Evolutionary conservation across 441 rosid genomes (phyloP), one percentile per base, ranked within the genome.

Genomic region (Croton setiger): DNA sequence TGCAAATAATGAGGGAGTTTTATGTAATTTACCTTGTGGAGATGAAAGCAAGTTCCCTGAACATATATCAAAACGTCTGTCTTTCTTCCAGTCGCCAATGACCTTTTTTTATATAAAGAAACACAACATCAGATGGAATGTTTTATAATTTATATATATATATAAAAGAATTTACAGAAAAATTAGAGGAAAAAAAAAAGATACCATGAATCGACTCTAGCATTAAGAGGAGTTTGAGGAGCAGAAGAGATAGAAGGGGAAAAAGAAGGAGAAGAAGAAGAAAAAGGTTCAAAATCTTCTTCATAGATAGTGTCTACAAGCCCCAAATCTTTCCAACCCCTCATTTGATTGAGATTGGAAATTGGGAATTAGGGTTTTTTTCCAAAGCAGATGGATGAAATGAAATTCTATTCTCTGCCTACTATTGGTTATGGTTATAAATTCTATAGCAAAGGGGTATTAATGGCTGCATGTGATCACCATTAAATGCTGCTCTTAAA

Each of bases 251-350:
- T 66, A 44, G 82, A 74, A 2, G 79, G 56, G 41, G 83, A 80
- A 67, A 74, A 72, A 41, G 82, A 70, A 53, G 74, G 63, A 9
- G 85, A 69, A 6, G 85, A 79, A 48, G 77, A n/a, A n/a, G 81
- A 70, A 63, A 68, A 53, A 13, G 72, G 78, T 60, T 84, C 86
- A 37, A 62, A 67, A 64, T 90, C 98, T 74, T 90, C 98, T 58
- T 90, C 98, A 31, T 93, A 83, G 31, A 93, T 93, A 21, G 98
- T 93, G 37, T 88, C 91, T 1, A 87, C 96, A 10, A 80, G 78
- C 37, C 96, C 92, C 54, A 90, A 64, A 61, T 77, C 83, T 60
- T 76, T 74, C 88, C 89, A 85, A 52, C 75, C 65, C 70, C 75
- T 85, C 92, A 82, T 90, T 43, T 20, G n/a, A 37, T 53, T 53